Base-by-base conservation (phyloP, 164 flowering plant species). In the Vitis amurensis region DNA sequence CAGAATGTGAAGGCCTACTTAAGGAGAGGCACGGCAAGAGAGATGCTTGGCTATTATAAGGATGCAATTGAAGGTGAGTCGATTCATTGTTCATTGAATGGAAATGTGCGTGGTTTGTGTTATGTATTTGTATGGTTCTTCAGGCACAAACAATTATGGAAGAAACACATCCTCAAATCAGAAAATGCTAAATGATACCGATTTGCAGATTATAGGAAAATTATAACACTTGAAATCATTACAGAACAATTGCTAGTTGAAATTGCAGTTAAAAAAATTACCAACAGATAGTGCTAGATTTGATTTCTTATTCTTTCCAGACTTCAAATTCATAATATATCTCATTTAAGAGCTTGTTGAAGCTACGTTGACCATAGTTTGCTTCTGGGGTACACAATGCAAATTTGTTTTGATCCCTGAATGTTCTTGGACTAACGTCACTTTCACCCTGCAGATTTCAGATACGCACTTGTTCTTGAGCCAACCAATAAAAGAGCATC, bases 1-100 rank as follows among this genome's bases (percentile, higher is more conserved):
- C 85, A 95, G 99, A 93, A 88, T 82, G 90, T 95, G 17, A 95
- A 95, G 86, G 89, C 99, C 27, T 91, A 90, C 77, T 76, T 95
- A 55, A 80, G 99, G 60, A 87, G 99, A 82, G 99, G 97, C 60
- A 95, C 99, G 59, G 94, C 99, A 48, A 76, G 97, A 63, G 98
- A 95, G 80, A 88, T 93, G 97, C 94, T 93, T 73, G 98, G 98
- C 49, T 90, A 84, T 76, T 89, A 86, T 67, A 91, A 93, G 75
- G 97, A 91, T 66, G 98, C 99, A 70, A 79, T 88, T 73, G 97
- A 93, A 78, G 99, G 99, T 91, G 51, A 76, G 71, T 74, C 13
- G 3, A 29, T 61, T 13, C 29, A n/a, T 37, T 52, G 7, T 17
- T 15, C 3, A 23, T 23, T 56, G 27, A 3, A 14, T 37, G 27